phyloP scores from a whole-genome alignment of 257 asterid genomes.

The Penstemon eatonii region DNA sequence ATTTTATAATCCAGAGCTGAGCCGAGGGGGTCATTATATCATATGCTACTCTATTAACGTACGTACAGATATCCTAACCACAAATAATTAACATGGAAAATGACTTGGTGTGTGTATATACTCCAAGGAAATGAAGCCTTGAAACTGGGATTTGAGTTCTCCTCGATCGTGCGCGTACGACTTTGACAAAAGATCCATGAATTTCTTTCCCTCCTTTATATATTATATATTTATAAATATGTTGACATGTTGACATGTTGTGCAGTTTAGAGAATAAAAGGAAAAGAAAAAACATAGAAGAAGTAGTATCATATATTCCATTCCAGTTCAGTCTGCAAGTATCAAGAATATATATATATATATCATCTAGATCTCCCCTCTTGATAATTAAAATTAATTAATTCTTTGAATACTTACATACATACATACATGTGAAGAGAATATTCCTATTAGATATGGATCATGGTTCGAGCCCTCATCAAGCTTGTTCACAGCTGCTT shows the following conservation, averaged over 20 bases:
- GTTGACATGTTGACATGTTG: not conserved
- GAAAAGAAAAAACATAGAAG: not conserved
- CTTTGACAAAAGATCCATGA: constrained; percentile 37
- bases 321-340: not conserved
- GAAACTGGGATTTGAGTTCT: constrained; percentile 44
- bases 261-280: not conserved
- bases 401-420: constrained; percentile 10
- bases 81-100: constrained; percentile 9
- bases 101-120: constrained; percentile 15
- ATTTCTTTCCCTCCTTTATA: constrained; percentile 16
- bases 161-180: constrained; percentile 39
- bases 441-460: constrained; percentile 23
- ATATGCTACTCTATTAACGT: not conserved
- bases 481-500: constrained; percentile 27
- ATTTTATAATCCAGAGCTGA: too few species aligned
- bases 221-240: constrained; percentile 2
- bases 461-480: constrained; percentile 29
- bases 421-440: constrained; percentile 1
- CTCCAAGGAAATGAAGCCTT: constrained; percentile 35
- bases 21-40: not conserved
- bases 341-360: not conserved
- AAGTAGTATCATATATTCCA: not conserved
- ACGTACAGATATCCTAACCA: not conserved
- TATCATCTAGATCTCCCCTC: not conserved
- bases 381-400: not conserved